A percentile compares a stretch with the other conserved stretches of the same genome.
Conservation (phyloP, 345 rosid species). For the Hibiscus tridactylites region DNA sequence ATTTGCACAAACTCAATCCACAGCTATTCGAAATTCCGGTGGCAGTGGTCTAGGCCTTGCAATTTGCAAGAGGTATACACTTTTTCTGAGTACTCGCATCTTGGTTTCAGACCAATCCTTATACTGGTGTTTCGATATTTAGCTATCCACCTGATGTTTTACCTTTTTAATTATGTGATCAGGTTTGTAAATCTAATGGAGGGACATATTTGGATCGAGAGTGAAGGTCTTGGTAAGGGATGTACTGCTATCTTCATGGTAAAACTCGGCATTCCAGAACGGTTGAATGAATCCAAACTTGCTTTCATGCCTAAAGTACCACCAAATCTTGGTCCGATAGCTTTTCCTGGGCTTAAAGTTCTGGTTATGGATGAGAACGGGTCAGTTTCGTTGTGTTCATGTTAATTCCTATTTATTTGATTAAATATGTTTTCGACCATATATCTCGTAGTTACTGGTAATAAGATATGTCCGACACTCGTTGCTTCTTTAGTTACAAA, state of each 20-base stretch:
- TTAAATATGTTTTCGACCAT: not conserved
- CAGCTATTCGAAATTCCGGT: slow-evolving; percentile 50
- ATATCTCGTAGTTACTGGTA: not conserved
- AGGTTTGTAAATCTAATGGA: slow-evolving; percentile 98
- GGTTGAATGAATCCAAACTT: slow-evolving; percentile 47
- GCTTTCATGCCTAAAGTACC: slow-evolving; percentile 32
- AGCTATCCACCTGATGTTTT: not conserved
- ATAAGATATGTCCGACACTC: not conserved
- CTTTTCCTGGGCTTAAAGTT: slow-evolving; percentile 86
- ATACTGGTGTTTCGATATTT: slow-evolving; percentile 4
- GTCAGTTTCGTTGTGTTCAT: slow-evolving; percentile 32
- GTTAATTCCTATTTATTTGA: not conserved
- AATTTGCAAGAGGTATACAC: slow-evolving; percentile 78
- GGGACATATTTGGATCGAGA: slow-evolving; percentile 94
- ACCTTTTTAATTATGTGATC: slow-evolving; percentile 7
- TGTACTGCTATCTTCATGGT: slow-evolving; percentile 75
- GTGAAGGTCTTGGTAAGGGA: slow-evolving; percentile 95
- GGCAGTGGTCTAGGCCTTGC: slow-evolving; percentile 99
- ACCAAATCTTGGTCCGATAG: slow-evolving; percentile 37
- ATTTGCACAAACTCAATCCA: slow-evolving; percentile 76
- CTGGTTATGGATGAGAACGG: slow-evolving; percentile 87
- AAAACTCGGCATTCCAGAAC: slow-evolving; percentile 61
- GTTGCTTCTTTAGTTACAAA: not conserved
- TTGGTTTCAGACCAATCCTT: not conserved
- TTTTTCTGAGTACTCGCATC: not conserved